These are phyloP conservation scores for Rickenella mellea DNA, from an alignment of 768 basidiomycete genomes.

Conservation along the genomic window DNA sequence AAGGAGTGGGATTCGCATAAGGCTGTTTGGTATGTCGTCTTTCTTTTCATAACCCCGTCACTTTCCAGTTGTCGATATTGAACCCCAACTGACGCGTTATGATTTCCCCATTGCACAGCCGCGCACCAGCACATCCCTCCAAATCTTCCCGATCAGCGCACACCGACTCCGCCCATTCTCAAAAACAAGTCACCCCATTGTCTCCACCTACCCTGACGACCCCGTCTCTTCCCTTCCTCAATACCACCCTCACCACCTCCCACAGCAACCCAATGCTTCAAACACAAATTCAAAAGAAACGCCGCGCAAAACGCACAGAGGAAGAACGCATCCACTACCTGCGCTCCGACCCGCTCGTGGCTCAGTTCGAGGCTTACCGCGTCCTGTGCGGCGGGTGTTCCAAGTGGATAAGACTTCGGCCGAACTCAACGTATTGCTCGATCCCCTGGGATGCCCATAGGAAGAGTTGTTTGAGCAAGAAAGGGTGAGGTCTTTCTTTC, in stretches of 20 bases:
- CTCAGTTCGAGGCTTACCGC: constrained; percentile 72
- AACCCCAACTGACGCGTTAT: constrained; percentile 1
- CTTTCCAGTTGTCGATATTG: constrained; percentile 1
- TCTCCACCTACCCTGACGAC: constrained; percentile 23
- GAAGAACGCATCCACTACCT: constrained; percentile 67
- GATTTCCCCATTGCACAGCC: constrained; percentile 17
- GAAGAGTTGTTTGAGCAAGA: constrained; percentile 74
- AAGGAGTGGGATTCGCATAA: constrained; percentile 63
- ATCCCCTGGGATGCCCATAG: constrained; percentile 84
- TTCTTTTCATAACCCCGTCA: constrained; percentile 4
- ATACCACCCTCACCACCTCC: constrained; percentile 28
- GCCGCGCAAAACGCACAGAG: constrained; percentile 68
- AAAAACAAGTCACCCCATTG: not conserved
- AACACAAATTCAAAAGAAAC: no score
- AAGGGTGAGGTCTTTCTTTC: constrained; percentile 43
- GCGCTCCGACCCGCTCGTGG: constrained; percentile 65
- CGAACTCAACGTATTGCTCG: constrained; percentile 82
- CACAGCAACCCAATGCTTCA: constrained; percentile 37
- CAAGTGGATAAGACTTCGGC: constrained; percentile 80
- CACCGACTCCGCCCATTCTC: not conserved
- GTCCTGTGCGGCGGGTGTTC: constrained; percentile 74
- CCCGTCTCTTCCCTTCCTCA: constrained; percentile 35
- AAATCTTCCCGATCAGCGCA: not conserved
- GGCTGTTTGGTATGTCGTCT: constrained; percentile 38
- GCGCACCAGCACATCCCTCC: not conserved